Percentiles rank a stretch among this genome's conserved stretches.
Evolutionary conservation across 805 yeast species (phyloP).

Genomic region (Candida rishiriensis): DNA sequence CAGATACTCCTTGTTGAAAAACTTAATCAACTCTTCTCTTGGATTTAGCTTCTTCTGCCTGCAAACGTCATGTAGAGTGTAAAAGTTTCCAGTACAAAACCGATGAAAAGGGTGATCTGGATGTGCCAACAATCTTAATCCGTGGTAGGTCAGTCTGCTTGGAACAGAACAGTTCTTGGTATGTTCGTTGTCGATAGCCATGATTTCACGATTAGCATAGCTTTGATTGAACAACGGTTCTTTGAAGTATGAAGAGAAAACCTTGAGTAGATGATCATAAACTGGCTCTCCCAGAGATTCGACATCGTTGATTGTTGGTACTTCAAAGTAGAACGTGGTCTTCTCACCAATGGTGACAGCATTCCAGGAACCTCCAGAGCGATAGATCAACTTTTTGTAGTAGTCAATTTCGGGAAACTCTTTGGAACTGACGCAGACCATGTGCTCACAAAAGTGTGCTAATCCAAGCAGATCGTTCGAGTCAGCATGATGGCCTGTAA

Average conservation of each 20-base stretch:
- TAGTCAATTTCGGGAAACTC: slow-evolving; percentile 43
- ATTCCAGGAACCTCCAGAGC: slow-evolving; percentile 54
- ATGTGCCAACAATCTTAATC: slow-evolving; percentile 46
- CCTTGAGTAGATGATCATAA: slow-evolving; percentile 42
- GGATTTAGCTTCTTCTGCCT: slow-evolving; percentile 32
- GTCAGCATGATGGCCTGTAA: slow-evolving; percentile 78
- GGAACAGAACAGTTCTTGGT: slow-evolving; percentile 40
- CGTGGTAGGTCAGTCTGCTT: slow-evolving; percentile 54
- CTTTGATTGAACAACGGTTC: slow-evolving; percentile 45
- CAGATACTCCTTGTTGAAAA: slow-evolving; percentile 38
- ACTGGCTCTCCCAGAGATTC: slow-evolving; percentile 23
- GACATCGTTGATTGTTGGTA: slow-evolving; percentile 37
- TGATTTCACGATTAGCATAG: slow-evolving; percentile 45
- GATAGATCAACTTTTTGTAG: slow-evolving; percentile 39
- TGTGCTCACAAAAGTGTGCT: slow-evolving; percentile 88
- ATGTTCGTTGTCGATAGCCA: slow-evolving; percentile 67
- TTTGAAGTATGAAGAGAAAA: slow-evolving; percentile 48
- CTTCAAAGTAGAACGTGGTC: slow-evolving; percentile 59
- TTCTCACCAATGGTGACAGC: slow-evolving; percentile 69
- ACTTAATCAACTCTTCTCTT: slow-evolving; percentile 32
- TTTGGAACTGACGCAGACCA: slow-evolving; percentile 54
- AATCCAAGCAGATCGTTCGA: slow-evolving; percentile 68
- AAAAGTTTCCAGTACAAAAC: slow-evolving; percentile 61
- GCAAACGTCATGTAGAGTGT: slow-evolving; percentile 41
- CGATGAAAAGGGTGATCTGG: slow-evolving; percentile 48